Evolutionary conservation across 495 filamentous ascomycete genomes (phyloP), one percentile per base, ranked within the genome.

Genomic region (Cenococcum geophilum): DNA sequence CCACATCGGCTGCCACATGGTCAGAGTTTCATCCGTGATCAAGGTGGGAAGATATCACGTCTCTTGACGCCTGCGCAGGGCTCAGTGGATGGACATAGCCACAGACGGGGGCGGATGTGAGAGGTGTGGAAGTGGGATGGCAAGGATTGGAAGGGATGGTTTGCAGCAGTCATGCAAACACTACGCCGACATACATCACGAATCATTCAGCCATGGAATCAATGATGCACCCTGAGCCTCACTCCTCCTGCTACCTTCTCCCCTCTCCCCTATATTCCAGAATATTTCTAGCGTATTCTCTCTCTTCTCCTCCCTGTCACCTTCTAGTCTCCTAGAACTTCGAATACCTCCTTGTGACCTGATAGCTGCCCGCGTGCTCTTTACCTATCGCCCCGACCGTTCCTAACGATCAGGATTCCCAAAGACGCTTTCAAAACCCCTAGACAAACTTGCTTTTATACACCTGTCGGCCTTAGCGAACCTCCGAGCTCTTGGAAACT

Each of bases 1-100:
- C 66, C 63, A 69, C 18, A 59, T 32, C 27, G 27, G 27, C 27
- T 50, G 43, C 21, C 27, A 43, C 56, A 45, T 45, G 49, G 23
- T 32, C 21, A 27, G 27, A 32, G 27, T 32, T 6, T 32, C 27
- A 32, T 32, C 6, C 6, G 27, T 6, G 27, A 32, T 32, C 27
- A 32, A 32, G 27, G 27, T 32, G 27, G 27, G 27, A 32, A 32
- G 27, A 32, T 32, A 6, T 32, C 27, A 32, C 18, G 40, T 45
- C 14, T 45, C 36, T 45, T 18, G 40, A 16, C 11, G 40, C 40
- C 40, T 45, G 40, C 18, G 40, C 40, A 45, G 40, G 27, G 14
- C 40, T 14, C 40, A 14, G 1, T 14, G 40, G 40, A 14, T 45
- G 40, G 40, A 40, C 11, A 45, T 14, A 45, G 40, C 12, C 18